Evolutionary conservation across 2,329 filamentous ascomycete species (phyloP).

Genomic region (Zymoseptoria tritici): DNA sequence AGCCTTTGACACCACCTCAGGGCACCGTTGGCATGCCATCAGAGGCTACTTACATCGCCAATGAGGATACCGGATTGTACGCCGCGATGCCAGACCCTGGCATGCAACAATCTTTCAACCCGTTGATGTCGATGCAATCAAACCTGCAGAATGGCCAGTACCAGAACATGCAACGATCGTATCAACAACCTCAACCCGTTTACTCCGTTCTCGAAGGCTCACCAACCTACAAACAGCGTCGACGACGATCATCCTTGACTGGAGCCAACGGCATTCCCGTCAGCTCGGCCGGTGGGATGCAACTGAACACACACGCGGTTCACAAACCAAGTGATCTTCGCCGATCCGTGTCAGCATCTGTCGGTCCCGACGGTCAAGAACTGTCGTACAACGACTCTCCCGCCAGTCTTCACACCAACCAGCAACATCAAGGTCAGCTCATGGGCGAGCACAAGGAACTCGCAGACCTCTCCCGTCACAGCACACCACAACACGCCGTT

Average conservation of each 20-base stretch:
- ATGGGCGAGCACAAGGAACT: constrained; percentile 73
- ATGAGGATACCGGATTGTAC: constrained; percentile 94
- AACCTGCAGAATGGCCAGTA: constrained; percentile 77
- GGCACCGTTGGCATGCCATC: constrained; percentile 75
- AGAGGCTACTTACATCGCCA: constrained; percentile 94
- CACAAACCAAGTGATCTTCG: constrained; percentile 86
- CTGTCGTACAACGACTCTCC: constrained; percentile 71
- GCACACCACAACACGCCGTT: constrained; percentile 81
- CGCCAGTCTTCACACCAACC: constrained; percentile 67
- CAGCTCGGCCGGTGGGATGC: constrained; percentile 38
- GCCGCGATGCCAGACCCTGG: constrained; percentile 87
- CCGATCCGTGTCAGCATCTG: constrained; percentile 81
- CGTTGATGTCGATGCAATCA: constrained; percentile 85
- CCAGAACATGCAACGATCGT: constrained; percentile 58
- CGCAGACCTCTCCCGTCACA: constrained; percentile 76
- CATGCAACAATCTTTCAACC: constrained; percentile 67
- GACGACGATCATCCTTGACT: constrained; percentile 87
- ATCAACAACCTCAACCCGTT: constrained; percentile 80
- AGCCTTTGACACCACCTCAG: constrained; percentile 93
- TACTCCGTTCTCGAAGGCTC: constrained; percentile 89
- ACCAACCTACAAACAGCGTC: constrained; percentile 95
- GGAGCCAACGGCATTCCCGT: constrained; percentile 56
- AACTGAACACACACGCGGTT: constrained; percentile 47
- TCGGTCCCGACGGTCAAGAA: constrained; percentile 59
- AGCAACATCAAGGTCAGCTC: constrained; percentile 47